These are phyloP conservation scores for Kregervanrija fluxuum DNA, from an alignment of 805 yeast species.

Conservation along the genomic window DNA sequence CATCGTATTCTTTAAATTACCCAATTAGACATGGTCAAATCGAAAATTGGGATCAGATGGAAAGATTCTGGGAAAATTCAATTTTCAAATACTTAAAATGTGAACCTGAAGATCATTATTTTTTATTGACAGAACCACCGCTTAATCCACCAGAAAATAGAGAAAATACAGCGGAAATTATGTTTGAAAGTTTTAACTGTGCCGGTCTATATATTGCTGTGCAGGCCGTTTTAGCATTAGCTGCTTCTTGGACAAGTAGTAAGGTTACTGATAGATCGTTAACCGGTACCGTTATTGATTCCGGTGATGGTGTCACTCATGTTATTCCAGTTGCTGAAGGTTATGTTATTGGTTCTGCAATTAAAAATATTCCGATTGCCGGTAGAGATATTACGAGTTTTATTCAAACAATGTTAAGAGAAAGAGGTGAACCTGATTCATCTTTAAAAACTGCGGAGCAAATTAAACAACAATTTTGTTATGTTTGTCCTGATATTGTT, in stretches of 20 bases:
- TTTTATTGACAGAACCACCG: slow-evolving; percentile 95
- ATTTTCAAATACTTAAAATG: slow-evolving; percentile 94
- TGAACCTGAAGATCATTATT: slow-evolving; percentile 98
- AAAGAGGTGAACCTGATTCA: slow-evolving; percentile 93
- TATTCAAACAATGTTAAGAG: slow-evolving; percentile 89
- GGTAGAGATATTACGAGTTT: slow-evolving; percentile 96
- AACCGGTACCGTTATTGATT: slow-evolving; percentile 97
- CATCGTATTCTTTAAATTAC: slow-evolving; percentile 77
- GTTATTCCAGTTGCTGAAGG: slow-evolving; percentile 99
- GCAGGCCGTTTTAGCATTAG: slow-evolving; percentile 96
- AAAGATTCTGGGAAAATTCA: slow-evolving; percentile 96
- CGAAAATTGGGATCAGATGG: slow-evolving; percentile 99
- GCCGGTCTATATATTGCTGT: slow-evolving; percentile 98
- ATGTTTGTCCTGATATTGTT: slow-evolving; percentile 96
- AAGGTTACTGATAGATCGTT: slow-evolving; percentile 91
- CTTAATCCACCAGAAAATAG: slow-evolving; percentile 99
- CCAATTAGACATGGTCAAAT: slow-evolving; percentile 98
- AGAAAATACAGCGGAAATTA: slow-evolving; percentile 96
- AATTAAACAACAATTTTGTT: slow-evolving; percentile 94
- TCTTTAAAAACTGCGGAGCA: slow-evolving; percentile 92
- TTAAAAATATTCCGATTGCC: slow-evolving; percentile 95
- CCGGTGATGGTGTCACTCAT: slow-evolving; percentile 99
- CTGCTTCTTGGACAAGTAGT: slow-evolving; percentile 98
- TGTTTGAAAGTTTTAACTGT: slow-evolving; percentile 98
- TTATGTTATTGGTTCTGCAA: slow-evolving; percentile 94